Evolutionary conservation across 2,329 filamentous ascomycete species (phyloP), one percentile per base, ranked within the genome.

Genomic region (Ceratocystis variospora): DNA sequence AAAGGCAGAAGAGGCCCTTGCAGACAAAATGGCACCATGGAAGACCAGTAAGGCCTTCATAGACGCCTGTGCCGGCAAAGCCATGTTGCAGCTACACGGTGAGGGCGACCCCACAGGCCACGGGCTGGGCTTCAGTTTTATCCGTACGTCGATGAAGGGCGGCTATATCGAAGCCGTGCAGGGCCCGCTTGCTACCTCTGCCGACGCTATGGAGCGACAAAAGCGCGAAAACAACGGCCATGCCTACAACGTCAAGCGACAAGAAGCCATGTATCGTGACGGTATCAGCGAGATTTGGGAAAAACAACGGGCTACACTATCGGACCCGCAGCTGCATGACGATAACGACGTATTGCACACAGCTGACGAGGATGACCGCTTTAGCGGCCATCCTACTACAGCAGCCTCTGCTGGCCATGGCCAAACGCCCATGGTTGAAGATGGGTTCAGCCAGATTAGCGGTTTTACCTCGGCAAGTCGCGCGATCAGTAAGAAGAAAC

Each of bases 111-210:
- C 94, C 2, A 96, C 93, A 0, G 91, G 91, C 28, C 88, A 92
- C 71, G 94, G 94, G 1, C 86, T 96, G 68, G 94, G 90, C 1
- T 96, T 97, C 78, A 96, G 90, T 74, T 96, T 99, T 75, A 92
- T 99, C 75, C 91, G 94, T 73, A 96, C 92, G 0, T 96, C 90
- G 0, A 99, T 99, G 94, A 99, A 99, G 76, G 94, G 94, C 69
- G 94, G 94, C 0, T 99, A 85, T 68, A 83, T 96, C 75, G 90
- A 92, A 73, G 88, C 91, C 22, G 83, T 95, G 31, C 83, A 84
- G 66, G 84, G 84, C 1, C 83, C 84, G 2, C 76, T 83, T 48
- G 82, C 84, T 6, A 86, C 84, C 2, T 85, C 84, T 8, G 91
- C 90, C 22, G 90, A 96, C 74, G 92, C 90, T 72, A 89, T 92